Conservation (phyloP, 371 early-diverging fungal species). For the Lichtheimia ornata region DNA sequence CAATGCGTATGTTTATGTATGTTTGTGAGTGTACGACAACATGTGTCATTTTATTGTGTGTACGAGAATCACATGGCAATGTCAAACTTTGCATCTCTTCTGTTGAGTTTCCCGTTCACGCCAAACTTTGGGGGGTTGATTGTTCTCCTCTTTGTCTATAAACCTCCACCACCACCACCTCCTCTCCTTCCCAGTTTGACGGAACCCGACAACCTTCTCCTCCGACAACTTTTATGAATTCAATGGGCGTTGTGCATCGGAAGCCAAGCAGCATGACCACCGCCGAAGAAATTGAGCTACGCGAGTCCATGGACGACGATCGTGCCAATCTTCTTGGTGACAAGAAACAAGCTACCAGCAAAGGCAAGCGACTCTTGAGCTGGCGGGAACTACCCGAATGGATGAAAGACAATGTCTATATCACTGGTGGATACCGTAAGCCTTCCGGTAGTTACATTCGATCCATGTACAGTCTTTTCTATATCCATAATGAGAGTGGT, state of each 20-base stretch:
- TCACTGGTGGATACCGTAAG: constrained; percentile 77
- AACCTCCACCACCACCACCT: background rate
- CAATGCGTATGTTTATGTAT: too few relatives aligned
- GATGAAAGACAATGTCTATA: constrained; percentile 74
- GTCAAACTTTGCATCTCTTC: too few relatives aligned
- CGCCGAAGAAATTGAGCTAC: background rate
- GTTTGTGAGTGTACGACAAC: too few relatives aligned
- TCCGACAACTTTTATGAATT: background rate
- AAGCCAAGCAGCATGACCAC: background rate
- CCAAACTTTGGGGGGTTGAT: constrained; percentile 1
- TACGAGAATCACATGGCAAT: too few relatives aligned
- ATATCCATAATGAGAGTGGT: constrained; percentile 81
- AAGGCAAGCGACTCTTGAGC: background rate
- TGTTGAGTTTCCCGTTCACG: background rate
- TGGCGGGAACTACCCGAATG: constrained; percentile 51
- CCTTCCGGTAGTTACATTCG: constrained; percentile 70
- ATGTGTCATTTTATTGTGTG: too few relatives aligned
- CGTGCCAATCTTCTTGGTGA: constrained; percentile 2
- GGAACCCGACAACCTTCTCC: too few relatives aligned
- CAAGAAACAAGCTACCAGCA: background rate
- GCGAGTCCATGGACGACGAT: constrained; percentile 2
- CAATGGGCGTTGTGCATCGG: constrained; percentile 1
- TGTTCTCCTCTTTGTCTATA: background rate
- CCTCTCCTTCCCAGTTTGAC: background rate
- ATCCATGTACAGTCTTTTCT: constrained; percentile 74